Base-by-base conservation (phyloP, 2,329 filamentous ascomycete genomes). In the Botrytis cinerea region DNA sequence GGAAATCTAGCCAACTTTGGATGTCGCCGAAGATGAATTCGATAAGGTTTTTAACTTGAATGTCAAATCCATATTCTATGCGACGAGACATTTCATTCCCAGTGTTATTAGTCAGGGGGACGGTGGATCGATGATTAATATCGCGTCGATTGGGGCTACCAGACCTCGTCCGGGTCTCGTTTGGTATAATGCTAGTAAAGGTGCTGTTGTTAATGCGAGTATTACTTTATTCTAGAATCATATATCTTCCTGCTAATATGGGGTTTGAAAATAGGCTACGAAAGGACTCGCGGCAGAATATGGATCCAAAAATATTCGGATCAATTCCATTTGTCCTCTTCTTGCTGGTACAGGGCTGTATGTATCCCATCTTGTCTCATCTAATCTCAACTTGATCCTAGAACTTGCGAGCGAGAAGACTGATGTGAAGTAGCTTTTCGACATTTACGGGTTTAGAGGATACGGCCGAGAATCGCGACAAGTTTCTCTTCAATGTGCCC, bases 251-350 rank as follows among this genome's bases (percentile, higher is more conserved):
- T 57, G 14, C 54, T 73, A 25, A 73, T 45, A 46, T 48, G 16
- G 8, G 9, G 51, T 57, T 57, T 57, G 32, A n/a, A n/a, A 71
- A 57, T 18, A 87, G 83, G 89, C 88, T 16, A 90, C 88, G 4
- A 90, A 89, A 82, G 87, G 87, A 18, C 85, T 95, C 76, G 92
- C 92, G 0, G 89, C 91, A 1, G 92, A 94, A 81, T 94, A 92
- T 77, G 92, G 90, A 0, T 86, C 88, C 0, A 87, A 92, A 72
- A 87, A 92, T 76, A 93, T 95, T 76, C 87, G 92, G 0, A 90
- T 94, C 78, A 93, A 93, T 75, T 87, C 88, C 2, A 88, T 94
- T 22, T 92, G 90, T 64, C 92, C 91, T 0, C 86, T 93, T 0
- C 84, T 93, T 1, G 90, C 88, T 1, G 88, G 86, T 25, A 94